A percentile compares a stretch with the other conserved stretches of the same genome.
These are phyloP conservation scores for Phytopythium mirpurense DNA, from an alignment of 352 stramenopile genomes.

Conservation along the genomic window DNA sequence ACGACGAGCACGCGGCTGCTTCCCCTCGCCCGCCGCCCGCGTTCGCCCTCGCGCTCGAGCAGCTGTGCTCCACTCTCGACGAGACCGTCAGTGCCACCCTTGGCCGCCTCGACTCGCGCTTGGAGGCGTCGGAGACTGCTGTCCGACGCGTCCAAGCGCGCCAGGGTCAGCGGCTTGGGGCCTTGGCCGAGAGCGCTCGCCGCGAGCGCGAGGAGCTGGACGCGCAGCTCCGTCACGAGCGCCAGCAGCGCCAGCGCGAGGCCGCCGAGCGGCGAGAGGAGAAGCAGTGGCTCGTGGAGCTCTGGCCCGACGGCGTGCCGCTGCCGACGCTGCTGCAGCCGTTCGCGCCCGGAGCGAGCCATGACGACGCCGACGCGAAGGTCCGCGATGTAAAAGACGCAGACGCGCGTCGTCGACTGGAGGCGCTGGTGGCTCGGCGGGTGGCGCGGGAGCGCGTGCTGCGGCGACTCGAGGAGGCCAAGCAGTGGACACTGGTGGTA, in stretches of 20 bases:
- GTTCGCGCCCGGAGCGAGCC: constrained; percentile 5
- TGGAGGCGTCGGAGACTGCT: neutral
- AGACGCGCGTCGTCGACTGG: constrained; percentile 21
- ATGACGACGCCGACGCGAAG: constrained; percentile 4
- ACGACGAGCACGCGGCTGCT: neutral
- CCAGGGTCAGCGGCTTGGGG: neutral
- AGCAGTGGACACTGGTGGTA: constrained; percentile 53
- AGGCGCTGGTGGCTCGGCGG: constrained; percentile 32
- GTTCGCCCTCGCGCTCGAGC: neutral
- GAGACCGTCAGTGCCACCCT: neutral
- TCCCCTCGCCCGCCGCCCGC: neutral
- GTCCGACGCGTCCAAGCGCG: neutral
- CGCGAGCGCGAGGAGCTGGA: neutral
- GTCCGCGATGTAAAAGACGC: constrained; percentile 23
- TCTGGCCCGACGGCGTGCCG: constrained; percentile 58
- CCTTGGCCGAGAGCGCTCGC: neutral
- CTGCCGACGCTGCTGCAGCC: constrained; percentile 51
- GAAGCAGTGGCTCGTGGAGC: constrained; percentile 48
- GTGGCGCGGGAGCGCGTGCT: constrained; percentile 33
- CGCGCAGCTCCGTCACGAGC: neutral
- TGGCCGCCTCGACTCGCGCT: neutral
- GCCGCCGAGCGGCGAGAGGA: constrained; percentile 45
- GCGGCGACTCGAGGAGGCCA: constrained; percentile 30
- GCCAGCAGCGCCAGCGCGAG: constrained; percentile 26
- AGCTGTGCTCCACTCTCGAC: neutral